Evolutionary conservation across 2,329 filamentous ascomycete genomes (phyloP).

Genomic region (Penicillium psychrosexuale): DNA sequence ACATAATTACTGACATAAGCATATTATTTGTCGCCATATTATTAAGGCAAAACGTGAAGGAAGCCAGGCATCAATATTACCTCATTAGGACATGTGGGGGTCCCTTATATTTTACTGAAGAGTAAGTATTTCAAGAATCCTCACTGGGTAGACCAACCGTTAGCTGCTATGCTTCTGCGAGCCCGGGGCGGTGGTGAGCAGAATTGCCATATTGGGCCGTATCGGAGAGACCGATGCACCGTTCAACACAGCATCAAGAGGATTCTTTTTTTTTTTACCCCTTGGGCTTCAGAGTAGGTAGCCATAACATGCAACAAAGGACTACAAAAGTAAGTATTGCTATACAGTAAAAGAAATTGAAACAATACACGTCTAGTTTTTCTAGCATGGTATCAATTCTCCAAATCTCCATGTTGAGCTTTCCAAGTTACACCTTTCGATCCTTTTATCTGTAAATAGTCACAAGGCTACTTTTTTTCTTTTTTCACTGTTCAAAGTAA

Average conservation of each 20-base stretch:
- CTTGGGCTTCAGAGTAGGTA: neutral
- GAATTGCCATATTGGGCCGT: neutral
- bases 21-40: neutral
- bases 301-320: neutral
- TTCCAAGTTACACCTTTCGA: neutral
- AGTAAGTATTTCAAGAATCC: neutral
- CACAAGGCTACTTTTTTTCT: too few relatives aligned
- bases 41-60: neutral
- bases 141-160: neutral
- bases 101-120: neutral
- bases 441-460: neutral
- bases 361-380: neutral
- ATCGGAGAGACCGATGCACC: neutral
- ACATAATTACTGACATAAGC: conserved; percentile 8
- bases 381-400: neutral
- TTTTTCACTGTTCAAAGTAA: neutral
- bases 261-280: neutral
- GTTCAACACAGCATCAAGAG: neutral
- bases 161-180: neutral
- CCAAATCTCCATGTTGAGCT: neutral
- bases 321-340: too few relatives aligned
- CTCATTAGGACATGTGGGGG: neutral
- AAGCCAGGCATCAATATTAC: neutral
- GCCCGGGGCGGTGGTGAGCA: neutral
- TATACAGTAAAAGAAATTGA: too few relatives aligned